These are phyloP conservation scores for Suillus luteus DNA, from an alignment of 768 basidiomycete species.

Conservation along the genomic window DNA sequence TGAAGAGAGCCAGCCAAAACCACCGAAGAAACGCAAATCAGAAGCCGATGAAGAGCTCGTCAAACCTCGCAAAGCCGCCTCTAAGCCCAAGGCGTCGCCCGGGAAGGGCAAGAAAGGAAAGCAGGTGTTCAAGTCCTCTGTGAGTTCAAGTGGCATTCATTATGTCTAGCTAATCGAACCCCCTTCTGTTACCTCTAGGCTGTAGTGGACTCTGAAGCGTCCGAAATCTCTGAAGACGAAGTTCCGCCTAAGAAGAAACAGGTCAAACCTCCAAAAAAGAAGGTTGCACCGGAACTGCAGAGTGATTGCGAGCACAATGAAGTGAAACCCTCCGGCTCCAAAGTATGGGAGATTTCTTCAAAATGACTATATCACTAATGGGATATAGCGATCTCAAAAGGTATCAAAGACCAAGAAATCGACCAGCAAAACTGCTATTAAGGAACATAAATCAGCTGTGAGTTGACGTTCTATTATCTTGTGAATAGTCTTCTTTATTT, in stretches of 20 bases:
- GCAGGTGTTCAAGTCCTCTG: constrained; percentile 3
- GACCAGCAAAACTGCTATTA: background rate
- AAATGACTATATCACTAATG: background rate
- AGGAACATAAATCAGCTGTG: constrained; percentile 14
- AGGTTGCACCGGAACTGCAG: background rate
- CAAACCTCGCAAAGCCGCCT: background rate
- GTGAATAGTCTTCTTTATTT: background rate
- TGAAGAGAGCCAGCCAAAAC: background rate
- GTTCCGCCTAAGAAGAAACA: background rate
- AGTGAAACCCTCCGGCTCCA: background rate
- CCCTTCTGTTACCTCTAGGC: background rate
- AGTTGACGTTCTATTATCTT: background rate
- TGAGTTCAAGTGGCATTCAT: background rate
- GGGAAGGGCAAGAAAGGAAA: background rate
- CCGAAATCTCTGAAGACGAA: constrained; percentile 1
- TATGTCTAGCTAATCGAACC: background rate
- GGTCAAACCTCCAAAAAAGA: background rate
- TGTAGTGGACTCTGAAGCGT: constrained; percentile 3
- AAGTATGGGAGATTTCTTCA: background rate
- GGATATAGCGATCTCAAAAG: background rate
- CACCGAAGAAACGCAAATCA: constrained; percentile 16
- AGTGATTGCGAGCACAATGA: background rate
- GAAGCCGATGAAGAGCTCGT: background rate
- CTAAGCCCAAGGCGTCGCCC: background rate
- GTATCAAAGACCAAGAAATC: background rate